Conservation (phyloP, 371 early-diverging fungal species). For the Apophysomyces variabilis region DNA sequence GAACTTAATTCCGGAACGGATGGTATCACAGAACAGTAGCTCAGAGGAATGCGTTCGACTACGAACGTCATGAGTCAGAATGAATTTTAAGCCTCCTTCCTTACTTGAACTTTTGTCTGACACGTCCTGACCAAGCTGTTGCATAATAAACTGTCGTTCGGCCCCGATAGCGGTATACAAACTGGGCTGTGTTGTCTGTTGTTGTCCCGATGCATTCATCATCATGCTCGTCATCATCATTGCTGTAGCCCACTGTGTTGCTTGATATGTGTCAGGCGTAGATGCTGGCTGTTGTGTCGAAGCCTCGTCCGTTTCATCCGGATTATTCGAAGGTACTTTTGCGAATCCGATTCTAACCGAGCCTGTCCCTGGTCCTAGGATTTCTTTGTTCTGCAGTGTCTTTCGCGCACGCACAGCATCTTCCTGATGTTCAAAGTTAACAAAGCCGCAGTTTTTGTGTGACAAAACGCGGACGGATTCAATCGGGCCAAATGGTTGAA, state of each 20-base stretch:
- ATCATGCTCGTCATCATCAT: slow-evolving; percentile 48
- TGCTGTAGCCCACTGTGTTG: slow-evolving; percentile 42
- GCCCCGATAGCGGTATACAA: slow-evolving; percentile 35
- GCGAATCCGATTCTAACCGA: slow-evolving; percentile 91
- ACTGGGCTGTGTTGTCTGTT: slow-evolving; percentile 22
- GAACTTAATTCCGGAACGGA: slow-evolving; percentile 71
- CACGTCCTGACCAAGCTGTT: slow-evolving; percentile 33
- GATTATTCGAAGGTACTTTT: slow-evolving; percentile 59
- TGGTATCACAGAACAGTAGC: slow-evolving; percentile 71
- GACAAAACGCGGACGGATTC: slow-evolving; percentile 94
- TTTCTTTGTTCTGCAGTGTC: slow-evolving; percentile 85
- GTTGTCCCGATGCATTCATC: slow-evolving; percentile 31
- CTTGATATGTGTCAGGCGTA: slow-evolving; percentile 33
- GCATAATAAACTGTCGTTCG: slow-evolving; percentile 44
- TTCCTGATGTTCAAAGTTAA: slow-evolving; percentile 89
- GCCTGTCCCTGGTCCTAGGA: slow-evolving; percentile 81
- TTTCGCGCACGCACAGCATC: slow-evolving; percentile 91
- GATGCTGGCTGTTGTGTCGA: neutral
- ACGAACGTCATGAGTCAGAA: neutral
- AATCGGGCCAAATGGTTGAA: slow-evolving; percentile 84
- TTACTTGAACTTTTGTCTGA: slow-evolving; percentile 25
- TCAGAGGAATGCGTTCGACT: slow-evolving; percentile 32
- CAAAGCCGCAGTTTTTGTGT: slow-evolving; percentile 97
- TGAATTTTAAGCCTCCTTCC: neutral
- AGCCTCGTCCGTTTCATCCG: slow-evolving; percentile 10